Percentiles rank a stretch among this genome's conserved stretches.
These are phyloP conservation scores for Boletus barrowsii DNA, from an alignment of 768 basidiomycete species.

Conservation along the genomic window DNA sequence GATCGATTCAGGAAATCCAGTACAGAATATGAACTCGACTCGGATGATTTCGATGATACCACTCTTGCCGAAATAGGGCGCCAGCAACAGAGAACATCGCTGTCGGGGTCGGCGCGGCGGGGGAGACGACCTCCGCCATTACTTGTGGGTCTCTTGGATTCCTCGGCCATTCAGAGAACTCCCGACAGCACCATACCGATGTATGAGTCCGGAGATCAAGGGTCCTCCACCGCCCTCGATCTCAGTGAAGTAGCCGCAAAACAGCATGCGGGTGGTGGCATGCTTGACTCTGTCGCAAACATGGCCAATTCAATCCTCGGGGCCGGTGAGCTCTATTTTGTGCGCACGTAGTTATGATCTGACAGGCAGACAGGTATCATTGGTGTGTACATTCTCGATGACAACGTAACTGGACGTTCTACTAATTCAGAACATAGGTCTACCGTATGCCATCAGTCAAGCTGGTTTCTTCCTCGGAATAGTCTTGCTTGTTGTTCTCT, in stretches of 20 bases:
- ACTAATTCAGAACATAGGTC: conserved; percentile 44
- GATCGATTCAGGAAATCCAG: conserved; percentile 7
- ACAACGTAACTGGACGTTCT: neutral
- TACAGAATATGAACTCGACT: conserved; percentile 80
- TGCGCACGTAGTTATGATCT: conserved; percentile 14
- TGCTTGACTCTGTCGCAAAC: conserved; percentile 80
- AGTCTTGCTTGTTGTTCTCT: conserved; percentile 75
- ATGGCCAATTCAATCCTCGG: conserved; percentile 98
- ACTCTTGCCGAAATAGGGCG: conserved; percentile 30
- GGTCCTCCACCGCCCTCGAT: conserved; percentile 36
- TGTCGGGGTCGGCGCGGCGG: conserved; percentile 33
- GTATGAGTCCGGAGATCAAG: conserved; percentile 34
- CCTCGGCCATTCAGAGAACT: conserved; percentile 53
- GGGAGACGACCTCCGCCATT: conserved; percentile 66
- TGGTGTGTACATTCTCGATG: conserved; percentile 40
- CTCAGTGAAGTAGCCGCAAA: conserved; percentile 72
- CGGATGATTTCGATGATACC: conserved; percentile 72
- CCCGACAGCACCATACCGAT: conserved; percentile 55
- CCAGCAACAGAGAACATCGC: conserved; percentile 22
- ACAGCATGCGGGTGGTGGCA: conserved; percentile 62
- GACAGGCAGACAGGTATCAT: conserved; percentile 55
- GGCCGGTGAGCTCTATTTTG: conserved; percentile 55
- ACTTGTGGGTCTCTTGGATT: conserved; percentile 75
- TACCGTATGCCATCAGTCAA: conserved; percentile 92
- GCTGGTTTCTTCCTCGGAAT: conserved; percentile 92